phyloP scores from a whole-genome alignment of 306 rosid genomes.

The Cucurbita moschata region DNA sequence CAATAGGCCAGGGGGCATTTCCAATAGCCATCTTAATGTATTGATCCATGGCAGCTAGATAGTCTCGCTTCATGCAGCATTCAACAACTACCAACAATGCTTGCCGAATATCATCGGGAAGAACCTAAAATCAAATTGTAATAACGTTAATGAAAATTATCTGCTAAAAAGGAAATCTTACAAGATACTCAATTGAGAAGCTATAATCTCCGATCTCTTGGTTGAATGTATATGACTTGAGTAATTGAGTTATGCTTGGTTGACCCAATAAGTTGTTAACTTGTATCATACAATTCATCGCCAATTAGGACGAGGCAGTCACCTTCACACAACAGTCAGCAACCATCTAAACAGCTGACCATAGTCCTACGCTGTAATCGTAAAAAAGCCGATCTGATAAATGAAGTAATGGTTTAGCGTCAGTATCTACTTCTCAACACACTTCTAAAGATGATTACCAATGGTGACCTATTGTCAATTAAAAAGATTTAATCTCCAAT shows the following conservation, averaged over 20 bases:
- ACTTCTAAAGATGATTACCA: neutral
- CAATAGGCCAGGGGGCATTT: slow-evolving; percentile 99
- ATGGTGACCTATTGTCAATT: neutral
- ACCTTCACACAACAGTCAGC: neutral
- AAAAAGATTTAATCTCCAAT: neutral
- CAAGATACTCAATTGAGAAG: neutral
- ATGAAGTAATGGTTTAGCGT: neutral
- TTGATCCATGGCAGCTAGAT: slow-evolving; percentile 96
- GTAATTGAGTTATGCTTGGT: no score
- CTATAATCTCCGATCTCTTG: no score
- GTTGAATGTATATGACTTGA: no score
- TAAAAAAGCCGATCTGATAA: neutral
- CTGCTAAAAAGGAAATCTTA: neutral
- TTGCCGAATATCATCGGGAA: slow-evolving; percentile 78
- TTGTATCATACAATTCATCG: neutral
- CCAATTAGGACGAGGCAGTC: neutral
- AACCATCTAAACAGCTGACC: neutral
- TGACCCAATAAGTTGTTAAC: neutral
- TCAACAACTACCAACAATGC: slow-evolving; percentile 68
- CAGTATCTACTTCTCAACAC: neutral
- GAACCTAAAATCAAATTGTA: slow-evolving; percentile 39
- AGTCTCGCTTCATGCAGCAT: slow-evolving; percentile 91
- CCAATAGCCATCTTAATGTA: slow-evolving; percentile 92
- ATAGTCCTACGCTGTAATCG: neutral
- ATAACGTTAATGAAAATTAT: neutral